Evolutionary conservation across 2,329 filamentous ascomycete genomes (phyloP), one percentile per base, ranked within the genome.

Genomic region (Corynespora cassiicola): DNA sequence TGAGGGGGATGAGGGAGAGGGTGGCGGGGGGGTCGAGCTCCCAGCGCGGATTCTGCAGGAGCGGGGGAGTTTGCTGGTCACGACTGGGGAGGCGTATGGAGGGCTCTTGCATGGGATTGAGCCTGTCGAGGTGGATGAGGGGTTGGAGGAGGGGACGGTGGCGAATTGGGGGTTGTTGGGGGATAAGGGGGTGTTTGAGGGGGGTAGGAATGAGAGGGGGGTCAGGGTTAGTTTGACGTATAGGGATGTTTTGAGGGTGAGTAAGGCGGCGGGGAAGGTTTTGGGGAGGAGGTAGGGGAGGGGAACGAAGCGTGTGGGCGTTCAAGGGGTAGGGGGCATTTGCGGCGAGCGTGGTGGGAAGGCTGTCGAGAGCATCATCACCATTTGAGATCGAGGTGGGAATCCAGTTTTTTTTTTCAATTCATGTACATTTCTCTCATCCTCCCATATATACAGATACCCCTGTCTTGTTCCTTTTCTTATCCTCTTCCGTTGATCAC

Each of bases 151-250:
- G 3, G 66, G 74, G 8, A 86, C 81, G 3, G 73, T 63, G 58
- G 79, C 80, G 29, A 94, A 94, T 61, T 94, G 88, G 88, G 54
- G 72, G 7, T 68, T 89, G 11, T 71, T 92, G 22, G 75, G 79
- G 6, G 75, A 81, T 14, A 62, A 66, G 2, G 65, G 72, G 4
- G 15, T n/a, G 3, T 54, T 73, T 19, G 58, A 59, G 9, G 70
- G 74, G 8, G 86, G 85, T 2, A 68, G 67, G 26, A 85, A 81
- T 58, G 56, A 73, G 34, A 78, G 88, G 26, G 67, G 72, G 27
- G 83, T 76, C 8, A 79, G 88, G 39, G 81, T 83, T 17, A 91
- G 88, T 68, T 71, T 92, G 50, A 94, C 88, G 1, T 92, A 94
- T 63, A 79, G 92, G 50, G 91, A 97, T 72, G 92, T 97, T 25